Percentiles rank a stretch among this genome's conserved stretches.
These are phyloP conservation scores for Aspergillus campestris DNA, from an alignment of 495 filamentous ascomycete species.

Conservation along the genomic window DNA sequence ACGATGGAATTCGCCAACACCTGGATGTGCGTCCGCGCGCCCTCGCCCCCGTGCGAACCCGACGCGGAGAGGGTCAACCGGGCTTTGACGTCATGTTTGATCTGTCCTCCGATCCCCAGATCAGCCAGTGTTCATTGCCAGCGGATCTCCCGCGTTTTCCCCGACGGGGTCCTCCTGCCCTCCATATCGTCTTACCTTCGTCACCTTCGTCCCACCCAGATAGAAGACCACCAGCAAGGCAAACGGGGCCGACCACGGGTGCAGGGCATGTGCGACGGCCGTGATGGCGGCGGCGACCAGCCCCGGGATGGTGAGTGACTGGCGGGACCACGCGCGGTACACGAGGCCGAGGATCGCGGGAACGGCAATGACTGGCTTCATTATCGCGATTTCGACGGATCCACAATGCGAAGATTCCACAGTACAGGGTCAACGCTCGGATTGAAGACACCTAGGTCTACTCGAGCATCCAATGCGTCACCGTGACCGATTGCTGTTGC, in stretches of 20 bases:
- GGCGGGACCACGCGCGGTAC: slow-evolving; percentile 59
- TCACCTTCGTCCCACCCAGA: slow-evolving; percentile 71
- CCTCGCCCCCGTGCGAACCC: slow-evolving; percentile 67
- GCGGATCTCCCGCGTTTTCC: too few relatives aligned
- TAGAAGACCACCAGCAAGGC: slow-evolving; percentile 79
- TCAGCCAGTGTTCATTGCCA: too few relatives aligned
- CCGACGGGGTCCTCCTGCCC: not conserved
- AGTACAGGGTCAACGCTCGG: too few relatives aligned
- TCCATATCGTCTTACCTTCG: slow-evolving; percentile 47
- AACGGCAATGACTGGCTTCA: slow-evolving; percentile 63
- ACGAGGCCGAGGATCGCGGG: slow-evolving; percentile 54
- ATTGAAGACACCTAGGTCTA: too few relatives aligned
- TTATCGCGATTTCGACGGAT: slow-evolving; percentile 15
- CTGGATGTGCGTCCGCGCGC: slow-evolving; percentile 75
- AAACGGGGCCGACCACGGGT: slow-evolving; percentile 89
- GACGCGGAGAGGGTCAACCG: slow-evolving; percentile 67
- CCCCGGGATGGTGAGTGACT: slow-evolving; percentile 65
- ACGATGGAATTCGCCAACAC: slow-evolving; percentile 83
- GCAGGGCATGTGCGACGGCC: slow-evolving; percentile 69
- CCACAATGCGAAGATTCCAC: too few relatives aligned
- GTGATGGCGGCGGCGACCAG: slow-evolving; percentile 60
- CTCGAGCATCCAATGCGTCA: too few relatives aligned
- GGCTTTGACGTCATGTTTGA: slow-evolving; percentile 82
- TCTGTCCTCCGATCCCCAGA: slow-evolving; percentile 26
- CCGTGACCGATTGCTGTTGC: too few relatives aligned